phyloP scores from a whole-genome alignment of 345 rosid genomes.

The Arabis alpina region DNA sequence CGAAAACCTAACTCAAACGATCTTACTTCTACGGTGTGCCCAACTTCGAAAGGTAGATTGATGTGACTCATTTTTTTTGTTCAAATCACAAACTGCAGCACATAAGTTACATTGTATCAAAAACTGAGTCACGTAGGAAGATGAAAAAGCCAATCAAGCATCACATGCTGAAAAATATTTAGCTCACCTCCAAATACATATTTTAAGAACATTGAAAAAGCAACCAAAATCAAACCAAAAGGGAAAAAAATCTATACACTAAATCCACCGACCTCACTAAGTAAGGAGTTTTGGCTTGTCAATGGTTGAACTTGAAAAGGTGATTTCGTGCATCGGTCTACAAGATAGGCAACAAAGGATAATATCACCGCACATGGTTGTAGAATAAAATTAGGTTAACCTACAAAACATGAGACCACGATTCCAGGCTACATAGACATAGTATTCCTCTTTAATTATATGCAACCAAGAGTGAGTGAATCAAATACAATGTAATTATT shows the following conservation, averaged over 20 bases:
- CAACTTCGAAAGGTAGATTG: constrained; percentile 53
- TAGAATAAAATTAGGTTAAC: constrained; percentile 22
- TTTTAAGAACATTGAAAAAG: background rate
- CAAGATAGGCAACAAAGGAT: constrained; percentile 45
- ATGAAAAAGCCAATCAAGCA: background rate
- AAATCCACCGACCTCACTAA: constrained; percentile 67
- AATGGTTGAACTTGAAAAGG: constrained; percentile 70
- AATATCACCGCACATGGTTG: constrained; percentile 21
- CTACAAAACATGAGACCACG: constrained; percentile 8
- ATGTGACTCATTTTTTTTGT: constrained; percentile 8
- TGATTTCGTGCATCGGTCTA: constrained; percentile 96
- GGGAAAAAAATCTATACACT: background rate
- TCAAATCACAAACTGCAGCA: background rate
- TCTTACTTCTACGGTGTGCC: constrained; percentile 53
- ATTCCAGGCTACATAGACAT: constrained; percentile 15
- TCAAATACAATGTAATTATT: background rate
- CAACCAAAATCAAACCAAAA: background rate
- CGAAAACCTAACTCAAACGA: constrained; percentile 59
- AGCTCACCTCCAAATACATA: no score
- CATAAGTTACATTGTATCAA: background rate
- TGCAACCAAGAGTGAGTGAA: constrained; percentile 7
- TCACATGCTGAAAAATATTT: background rate
- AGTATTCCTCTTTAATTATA: background rate
- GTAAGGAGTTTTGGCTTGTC: constrained; percentile 89
- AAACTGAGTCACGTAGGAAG: background rate